Percentiles rank a stretch among this genome's conserved stretches.
Conservation (phyloP, 1,284 basidiomycete species). For the Mycena citricolor region DNA sequence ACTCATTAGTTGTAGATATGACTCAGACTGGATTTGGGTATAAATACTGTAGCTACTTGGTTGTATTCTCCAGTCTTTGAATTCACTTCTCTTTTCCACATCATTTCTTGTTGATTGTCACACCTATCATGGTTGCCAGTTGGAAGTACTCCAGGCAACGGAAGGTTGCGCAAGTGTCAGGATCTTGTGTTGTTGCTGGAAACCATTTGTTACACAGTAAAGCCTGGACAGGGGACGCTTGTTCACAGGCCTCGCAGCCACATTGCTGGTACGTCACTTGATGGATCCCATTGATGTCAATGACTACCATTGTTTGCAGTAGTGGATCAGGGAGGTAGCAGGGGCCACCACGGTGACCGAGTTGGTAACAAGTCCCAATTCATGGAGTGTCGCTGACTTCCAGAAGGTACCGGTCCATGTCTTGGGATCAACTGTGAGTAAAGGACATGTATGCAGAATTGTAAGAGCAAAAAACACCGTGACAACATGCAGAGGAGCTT, state of each 20-base stretch:
- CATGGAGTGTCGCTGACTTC: not conserved
- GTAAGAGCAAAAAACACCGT: too few species aligned
- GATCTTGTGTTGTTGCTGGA: slow-evolving; percentile 9
- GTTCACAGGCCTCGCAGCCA: slow-evolving; percentile 1
- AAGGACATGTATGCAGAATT: too few species aligned
- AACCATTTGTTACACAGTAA: slow-evolving; percentile 10
- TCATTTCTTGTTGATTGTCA: too few species aligned
- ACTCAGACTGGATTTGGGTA: too few species aligned
- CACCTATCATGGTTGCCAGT: not conserved
- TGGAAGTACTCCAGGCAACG: slow-evolving; percentile 7
- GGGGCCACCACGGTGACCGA: slow-evolving; percentile 6
- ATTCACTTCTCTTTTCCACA: too few species aligned
- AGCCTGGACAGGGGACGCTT: not conserved
- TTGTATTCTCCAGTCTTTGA: too few species aligned
- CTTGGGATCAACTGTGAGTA: too few species aligned
- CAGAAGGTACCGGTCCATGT: slow-evolving; percentile 1
- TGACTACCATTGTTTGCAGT: slow-evolving; percentile 7
- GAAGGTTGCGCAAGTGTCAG: slow-evolving; percentile 10
- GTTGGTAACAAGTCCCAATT: slow-evolving; percentile 5
- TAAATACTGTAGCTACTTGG: too few species aligned
- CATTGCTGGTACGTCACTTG: not conserved
- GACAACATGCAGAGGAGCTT: too few species aligned
- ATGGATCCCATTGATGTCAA: not conserved
- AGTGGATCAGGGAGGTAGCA: not conserved
- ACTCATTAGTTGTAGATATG: too few species aligned